Evolutionary conservation across 257 asterid genomes (phyloP).

Genomic region (Solanum peruvianum): DNA sequence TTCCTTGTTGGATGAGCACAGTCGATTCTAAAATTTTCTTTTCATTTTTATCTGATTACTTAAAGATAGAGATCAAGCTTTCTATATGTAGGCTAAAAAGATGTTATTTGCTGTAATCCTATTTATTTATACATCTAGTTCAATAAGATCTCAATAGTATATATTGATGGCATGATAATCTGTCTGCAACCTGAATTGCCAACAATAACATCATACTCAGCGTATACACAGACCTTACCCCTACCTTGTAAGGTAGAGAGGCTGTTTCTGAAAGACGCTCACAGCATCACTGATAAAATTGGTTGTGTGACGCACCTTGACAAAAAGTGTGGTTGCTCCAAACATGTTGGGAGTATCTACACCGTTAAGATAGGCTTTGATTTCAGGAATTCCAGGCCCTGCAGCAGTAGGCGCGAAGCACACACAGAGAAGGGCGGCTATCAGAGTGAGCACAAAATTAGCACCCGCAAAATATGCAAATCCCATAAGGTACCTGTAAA

Average conservation of each 20-base stretch:
- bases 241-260: background rate
- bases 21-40: background rate
- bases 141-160: background rate
- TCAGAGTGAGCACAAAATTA: slow-evolving; percentile 53
- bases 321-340: slow-evolving; percentile 76
- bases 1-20: background rate
- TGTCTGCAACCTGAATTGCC: background rate
- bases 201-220: background rate
- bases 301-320: slow-evolving; percentile 41
- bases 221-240: background rate
- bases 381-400: slow-evolving; percentile 97
- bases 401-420: slow-evolving; percentile 94
- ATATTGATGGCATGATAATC: background rate
- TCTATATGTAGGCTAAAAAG: background rate
- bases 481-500: slow-evolving; percentile 67
- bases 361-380: slow-evolving; percentile 90
- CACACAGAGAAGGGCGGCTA: slow-evolving; percentile 68
- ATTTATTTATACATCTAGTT: background rate
- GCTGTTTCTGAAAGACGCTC: background rate
- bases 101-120: background rate
- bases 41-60: background rate
- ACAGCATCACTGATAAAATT: background rate
- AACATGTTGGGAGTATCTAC: slow-evolving; percentile 89
- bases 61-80: background rate
- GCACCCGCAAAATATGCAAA: slow-evolving; percentile 39